phyloP scores from a whole-genome alignment of 805 yeast genomes.

The Starmerella etchellsii region DNA sequence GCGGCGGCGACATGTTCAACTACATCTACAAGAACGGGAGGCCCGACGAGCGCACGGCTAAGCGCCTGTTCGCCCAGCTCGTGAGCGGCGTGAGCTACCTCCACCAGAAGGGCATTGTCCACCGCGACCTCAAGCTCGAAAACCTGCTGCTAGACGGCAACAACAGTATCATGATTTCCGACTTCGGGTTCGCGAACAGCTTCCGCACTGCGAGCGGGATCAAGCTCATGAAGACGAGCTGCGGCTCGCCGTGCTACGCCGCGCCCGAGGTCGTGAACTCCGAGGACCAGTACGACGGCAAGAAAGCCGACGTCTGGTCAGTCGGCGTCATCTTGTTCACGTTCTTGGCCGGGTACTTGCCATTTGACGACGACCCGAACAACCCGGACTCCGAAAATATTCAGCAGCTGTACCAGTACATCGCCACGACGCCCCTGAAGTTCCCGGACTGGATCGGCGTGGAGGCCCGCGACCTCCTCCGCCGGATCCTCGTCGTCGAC shows the following conservation, averaged over 20 bases:
- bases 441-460: conserved; percentile 91
- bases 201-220: conserved; percentile 30
- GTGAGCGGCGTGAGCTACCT: conserved; percentile 87
- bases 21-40: conserved; percentile 77
- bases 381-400: conserved; percentile 95
- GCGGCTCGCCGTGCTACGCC: conserved; percentile 98
- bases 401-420: conserved; percentile 78
- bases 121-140: conserved; percentile 64
- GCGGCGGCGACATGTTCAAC: conserved; percentile 94
- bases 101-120: conserved; percentile 70
- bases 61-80: conserved; percentile 80
- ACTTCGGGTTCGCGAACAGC: conserved; percentile 90
- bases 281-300: conserved; percentile 67
- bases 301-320: conserved; percentile 94
- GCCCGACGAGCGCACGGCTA: conserved; percentile 76
- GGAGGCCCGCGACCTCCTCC: conserved; percentile 74
- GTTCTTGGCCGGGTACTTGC: conserved; percentile 92
- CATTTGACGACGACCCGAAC: conserved; percentile 93
- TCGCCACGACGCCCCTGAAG: conserved; percentile 79
- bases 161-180: conserved; percentile 74
- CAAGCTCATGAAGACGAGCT: conserved; percentile 83
- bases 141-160: conserved; percentile 69
- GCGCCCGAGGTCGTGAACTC: conserved; percentile 93
- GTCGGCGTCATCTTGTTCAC: conserved; percentile 92
- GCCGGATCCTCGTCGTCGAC: conserved; percentile 70